Percentiles rank a stretch among this genome's conserved stretches.
Conservation (phyloP, 2,329 filamentous ascomycete genomes). For the Paecilomyces sp. region DNA sequence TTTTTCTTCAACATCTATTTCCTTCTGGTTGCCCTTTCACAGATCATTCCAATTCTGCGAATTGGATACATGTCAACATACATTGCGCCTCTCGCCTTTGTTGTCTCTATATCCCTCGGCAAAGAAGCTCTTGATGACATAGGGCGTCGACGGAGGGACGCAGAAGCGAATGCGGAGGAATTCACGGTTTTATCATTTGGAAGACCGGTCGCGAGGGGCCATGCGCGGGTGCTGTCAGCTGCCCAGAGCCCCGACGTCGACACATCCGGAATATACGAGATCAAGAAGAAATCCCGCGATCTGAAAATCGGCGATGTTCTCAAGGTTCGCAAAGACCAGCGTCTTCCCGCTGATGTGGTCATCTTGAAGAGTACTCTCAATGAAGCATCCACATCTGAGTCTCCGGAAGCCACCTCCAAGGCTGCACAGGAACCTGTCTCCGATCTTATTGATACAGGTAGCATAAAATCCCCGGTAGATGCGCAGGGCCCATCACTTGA, state of each 20-base stretch:
- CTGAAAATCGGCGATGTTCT: slow-evolving; percentile 93
- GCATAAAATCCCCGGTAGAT: slow-evolving; percentile 11
- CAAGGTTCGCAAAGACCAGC: slow-evolving; percentile 83
- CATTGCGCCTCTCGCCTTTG: slow-evolving; percentile 84
- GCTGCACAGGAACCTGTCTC: slow-evolving; percentile 19
- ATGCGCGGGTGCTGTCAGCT: slow-evolving; percentile 4
- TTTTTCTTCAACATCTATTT: slow-evolving; percentile 99
- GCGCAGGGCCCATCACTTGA: slow-evolving; percentile 6
- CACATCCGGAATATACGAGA: slow-evolving; percentile 49
- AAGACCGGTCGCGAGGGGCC: slow-evolving; percentile 18
- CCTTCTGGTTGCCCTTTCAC: slow-evolving; percentile 85
- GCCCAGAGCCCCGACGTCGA: background rate
- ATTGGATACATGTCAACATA: slow-evolving; percentile 96
- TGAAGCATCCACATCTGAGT: slow-evolving; percentile 40
- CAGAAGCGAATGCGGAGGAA: slow-evolving; percentile 87
- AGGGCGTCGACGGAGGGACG: slow-evolving; percentile 73
- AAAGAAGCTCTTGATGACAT: slow-evolving; percentile 97
- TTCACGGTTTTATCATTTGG: slow-evolving; percentile 73
- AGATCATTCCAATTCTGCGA: slow-evolving; percentile 78
- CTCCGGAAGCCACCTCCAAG: slow-evolving; percentile 13
- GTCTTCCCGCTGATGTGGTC: slow-evolving; percentile 89
- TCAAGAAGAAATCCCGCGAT: slow-evolving; percentile 75
- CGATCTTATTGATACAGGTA: slow-evolving; percentile 17
- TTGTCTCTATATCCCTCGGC: slow-evolving; percentile 82
- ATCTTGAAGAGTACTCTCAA: slow-evolving; percentile 73